Conservation (phyloP, 2,329 filamentous ascomycete genomes). For the Cytospora chrysosperma region DNA sequence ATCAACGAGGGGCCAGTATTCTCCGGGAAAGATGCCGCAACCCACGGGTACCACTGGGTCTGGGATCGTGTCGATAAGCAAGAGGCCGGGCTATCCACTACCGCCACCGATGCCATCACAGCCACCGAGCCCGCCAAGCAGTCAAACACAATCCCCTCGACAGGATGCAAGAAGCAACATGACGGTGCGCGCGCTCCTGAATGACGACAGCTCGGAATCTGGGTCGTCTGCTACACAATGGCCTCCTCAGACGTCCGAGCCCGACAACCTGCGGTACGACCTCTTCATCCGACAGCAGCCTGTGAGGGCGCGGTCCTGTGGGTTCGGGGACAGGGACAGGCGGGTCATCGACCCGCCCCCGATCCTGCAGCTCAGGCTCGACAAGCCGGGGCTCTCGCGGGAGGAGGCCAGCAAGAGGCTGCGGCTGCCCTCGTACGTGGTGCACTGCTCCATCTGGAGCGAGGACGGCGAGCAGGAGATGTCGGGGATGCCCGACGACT, state of each 20-base stretch:
- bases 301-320: slow-evolving; percentile 73
- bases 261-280: slow-evolving; percentile 35
- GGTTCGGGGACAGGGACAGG: slow-evolving; percentile 79
- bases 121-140: neutral
- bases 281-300: slow-evolving; percentile 75
- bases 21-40: neutral
- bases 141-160: slow-evolving; percentile 7
- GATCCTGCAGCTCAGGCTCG: slow-evolving; percentile 71
- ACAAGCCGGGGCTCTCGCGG: slow-evolving; percentile 52
- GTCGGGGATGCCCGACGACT: slow-evolving; percentile 69
- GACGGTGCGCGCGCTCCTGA: slow-evolving; percentile 20
- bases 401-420: slow-evolving; percentile 54
- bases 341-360: slow-evolving; percentile 82
- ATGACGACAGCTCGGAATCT: slow-evolving; percentile 6
- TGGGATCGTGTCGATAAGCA: neutral
- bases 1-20: neutral
- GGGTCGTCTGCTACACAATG: neutral
- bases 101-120: neutral
- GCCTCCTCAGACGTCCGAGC: neutral
- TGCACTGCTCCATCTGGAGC: slow-evolving; percentile 76
- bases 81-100: neutral
- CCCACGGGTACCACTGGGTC: neutral
- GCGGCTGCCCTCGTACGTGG: slow-evolving; percentile 64
- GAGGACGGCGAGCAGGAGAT: slow-evolving; percentile 65
- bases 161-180: slow-evolving; percentile 16